Base-by-base conservation (phyloP, 2,329 filamentous ascomycete genomes). In the Fusarium anguioides region DNA sequence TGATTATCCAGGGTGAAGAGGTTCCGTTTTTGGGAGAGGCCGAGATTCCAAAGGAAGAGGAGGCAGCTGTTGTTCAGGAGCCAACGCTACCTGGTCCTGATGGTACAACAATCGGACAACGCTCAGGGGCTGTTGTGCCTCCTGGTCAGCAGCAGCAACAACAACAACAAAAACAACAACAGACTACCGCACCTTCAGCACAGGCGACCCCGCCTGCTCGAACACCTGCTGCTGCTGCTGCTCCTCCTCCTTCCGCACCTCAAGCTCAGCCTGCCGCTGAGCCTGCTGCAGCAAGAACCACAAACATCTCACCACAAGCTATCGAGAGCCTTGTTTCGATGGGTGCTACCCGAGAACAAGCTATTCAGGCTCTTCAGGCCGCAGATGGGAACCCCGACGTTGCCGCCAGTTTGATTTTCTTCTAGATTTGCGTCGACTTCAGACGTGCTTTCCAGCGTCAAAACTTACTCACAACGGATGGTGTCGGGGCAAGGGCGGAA, bases 11-110 rank as follows among this genome's bases (percentile, higher is more conserved):
- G 73, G 92, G 91, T 55, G 89, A 94, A 69, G 92, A 96, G 70
- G 92, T 99, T 8, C 88, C 91, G 0, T 99, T 99, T 78, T 82
- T 99, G 14, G 91, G 93, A 44, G 96, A 98, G 79, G 91, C 91
- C 4, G 95, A 99, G 68, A 97, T 98, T 50, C 96, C 96, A n/a
- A 96, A 91, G 77, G 87, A 90, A 44, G 84, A 88, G 40, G 93
- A 96, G 69, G 91, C 94, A 64, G 87, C 87, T 5, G 84, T 90
- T 60, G 86, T 90, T 50, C 86, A 92, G 56, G 95, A 98, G 79
- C 94, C 94, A 6, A 93, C 91, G 15, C 87, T 98, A 46, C 86
- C 89, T 41, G 96, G 96, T 0, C 92, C 94, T 1, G 92, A 91
- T 36, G 95, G 94, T n/a, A 96, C 93, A 12, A 89, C 92, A 46